Evolutionary conservation across 495 filamentous ascomycete species (phyloP).

Genomic region (Viridothelium virens): DNA sequence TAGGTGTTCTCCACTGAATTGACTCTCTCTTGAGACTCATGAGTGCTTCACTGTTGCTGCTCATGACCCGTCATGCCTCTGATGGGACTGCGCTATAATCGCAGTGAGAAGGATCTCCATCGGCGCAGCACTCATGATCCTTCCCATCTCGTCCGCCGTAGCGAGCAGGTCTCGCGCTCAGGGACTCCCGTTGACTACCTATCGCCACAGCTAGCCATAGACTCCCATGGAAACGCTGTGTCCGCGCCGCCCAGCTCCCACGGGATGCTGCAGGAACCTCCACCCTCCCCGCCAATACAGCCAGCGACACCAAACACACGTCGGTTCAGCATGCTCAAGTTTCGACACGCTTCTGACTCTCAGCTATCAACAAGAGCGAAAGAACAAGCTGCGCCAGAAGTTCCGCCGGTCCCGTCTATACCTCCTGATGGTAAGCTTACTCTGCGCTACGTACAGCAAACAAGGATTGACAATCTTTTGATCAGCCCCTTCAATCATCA

Average conservation of each 20-base stretch:
- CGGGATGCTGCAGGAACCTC: slow-evolving; percentile 15
- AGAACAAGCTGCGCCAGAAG: slow-evolving; percentile 51
- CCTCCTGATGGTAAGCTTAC: slow-evolving; percentile 32
- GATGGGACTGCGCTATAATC: slow-evolving; percentile 31
- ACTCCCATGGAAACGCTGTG: slow-evolving; percentile 24
- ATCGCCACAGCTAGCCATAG: slow-evolving; percentile 17
- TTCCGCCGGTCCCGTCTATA: slow-evolving; percentile 54
- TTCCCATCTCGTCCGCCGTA: slow-evolving; percentile 23
- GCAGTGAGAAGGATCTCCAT: slow-evolving; percentile 31
- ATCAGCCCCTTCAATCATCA: slow-evolving; percentile 83
- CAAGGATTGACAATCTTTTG: slow-evolving; percentile 16
- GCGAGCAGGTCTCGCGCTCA: slow-evolving; percentile 22
- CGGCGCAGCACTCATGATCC: slow-evolving; percentile 38
- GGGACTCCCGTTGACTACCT: slow-evolving; percentile 23
- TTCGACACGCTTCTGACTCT: slow-evolving; percentile 89
- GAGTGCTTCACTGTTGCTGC: slow-evolving; percentile 14
- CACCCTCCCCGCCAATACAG: slow-evolving; percentile 24
- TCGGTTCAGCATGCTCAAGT: slow-evolving; percentile 83
- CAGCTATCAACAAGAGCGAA: slow-evolving; percentile 74
- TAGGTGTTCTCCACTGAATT: slow-evolving; percentile 23
- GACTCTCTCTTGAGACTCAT: background rate
- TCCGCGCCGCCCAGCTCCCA: slow-evolving; percentile 18
- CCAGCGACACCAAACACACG: slow-evolving; percentile 38
- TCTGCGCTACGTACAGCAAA: background rate
- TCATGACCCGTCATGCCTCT: slow-evolving; percentile 34